Evolutionary conservation across 176 grass and related monocot genomes (phyloP), one percentile per base, ranked within the genome.

Genomic region (Cenchrus purpureus): DNA sequence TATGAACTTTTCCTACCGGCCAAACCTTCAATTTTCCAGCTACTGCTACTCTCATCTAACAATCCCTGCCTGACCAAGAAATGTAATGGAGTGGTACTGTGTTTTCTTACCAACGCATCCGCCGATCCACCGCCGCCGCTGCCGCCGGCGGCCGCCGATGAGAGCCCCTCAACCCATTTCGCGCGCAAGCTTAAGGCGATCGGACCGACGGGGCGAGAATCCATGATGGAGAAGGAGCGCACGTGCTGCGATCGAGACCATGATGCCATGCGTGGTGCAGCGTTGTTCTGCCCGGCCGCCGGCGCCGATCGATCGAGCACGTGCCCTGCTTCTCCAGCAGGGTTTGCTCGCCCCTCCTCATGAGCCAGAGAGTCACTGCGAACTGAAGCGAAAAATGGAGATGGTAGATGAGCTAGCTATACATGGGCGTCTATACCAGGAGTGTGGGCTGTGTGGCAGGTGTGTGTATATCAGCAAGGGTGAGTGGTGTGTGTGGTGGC

Each of bases 261-360:
- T 13, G 17, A 7, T 10, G 17, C 25, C 25, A 28, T 6, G 37
- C 37, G 37, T 40, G 37, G 37, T 40, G 54, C 25, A 8, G 12
- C 0, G 8, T 40, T 4, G 37, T 40, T 40, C 37, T 40, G 58
- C 0, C 5, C 3, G 14, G 4, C 15, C 15, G 15, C 14, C 53
- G 5, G 14, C 22, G 14, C 55, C 13, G 40, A 45, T 19, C 13
- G 14, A 20, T 58, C 43, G 82, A 91, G 83, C 90, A 88, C 90
- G 90, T 88, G 90, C 82, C 90, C 90, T 91, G 82, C 90, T 91
- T 91, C 90, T 91, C 90, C 90, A 88, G 86, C 90, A 91, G 46
- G 73, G 82, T 85, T 78, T 88, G 15, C 90, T 88, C 86, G 55
- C 77, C 82, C 89, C 89, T 78, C 34, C 65, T 78, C 42, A 3